Evolutionary conservation across 192 early-diverging fungal genomes (phyloP), one percentile per base, ranked within the genome.

Genomic region (Umbelopsis sp.): DNA sequence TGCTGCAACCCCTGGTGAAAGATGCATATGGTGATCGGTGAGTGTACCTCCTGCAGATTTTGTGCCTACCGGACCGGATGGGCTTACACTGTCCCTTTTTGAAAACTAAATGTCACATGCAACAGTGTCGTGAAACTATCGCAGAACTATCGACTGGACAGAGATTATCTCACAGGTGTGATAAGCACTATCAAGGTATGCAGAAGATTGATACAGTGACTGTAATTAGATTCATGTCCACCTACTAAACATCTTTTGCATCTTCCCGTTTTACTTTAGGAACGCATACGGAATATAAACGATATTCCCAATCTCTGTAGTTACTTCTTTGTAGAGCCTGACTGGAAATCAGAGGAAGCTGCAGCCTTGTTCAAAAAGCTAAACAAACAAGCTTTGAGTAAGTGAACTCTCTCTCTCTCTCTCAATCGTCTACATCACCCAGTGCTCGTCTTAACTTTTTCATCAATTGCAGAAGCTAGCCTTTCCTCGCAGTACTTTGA

Each of bases 241-340:
- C 0, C 12, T 11, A 41, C 5, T 41, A 11, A 41, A 6, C 38
- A 41, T 20, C n/a, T 51, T 74, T n/a, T 20, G 25, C 16, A 26
- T 43, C 5, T 38, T 69, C n/a, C n/a, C 59, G 4, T 25, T 4
- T 14, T 49, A 24, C n/a, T 45, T 62, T 49, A 82, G 74, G 85
- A 88, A 36, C 80, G 88, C 21, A 88, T 88, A 56, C 77, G 78
- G n/a, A 86, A 88, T 65, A 53, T 87, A 7, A 69, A 79, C 34
- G 88, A 89, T 47, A 83, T 89, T 10, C 76, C 86, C 14, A 45
- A 70, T 17, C 73, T 85, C 10, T 86, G 86, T 50, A 67, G 76
- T 36, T 87, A 88, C 59, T 88, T 77, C 51, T 89, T 89, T 74
- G 44, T 71, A n/a, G 75, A 79, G 1, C 88, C 88, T 5, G 68